Conservation (phyloP, 2,329 filamentous ascomycete genomes). For the Diplodia sapinea region DNA sequence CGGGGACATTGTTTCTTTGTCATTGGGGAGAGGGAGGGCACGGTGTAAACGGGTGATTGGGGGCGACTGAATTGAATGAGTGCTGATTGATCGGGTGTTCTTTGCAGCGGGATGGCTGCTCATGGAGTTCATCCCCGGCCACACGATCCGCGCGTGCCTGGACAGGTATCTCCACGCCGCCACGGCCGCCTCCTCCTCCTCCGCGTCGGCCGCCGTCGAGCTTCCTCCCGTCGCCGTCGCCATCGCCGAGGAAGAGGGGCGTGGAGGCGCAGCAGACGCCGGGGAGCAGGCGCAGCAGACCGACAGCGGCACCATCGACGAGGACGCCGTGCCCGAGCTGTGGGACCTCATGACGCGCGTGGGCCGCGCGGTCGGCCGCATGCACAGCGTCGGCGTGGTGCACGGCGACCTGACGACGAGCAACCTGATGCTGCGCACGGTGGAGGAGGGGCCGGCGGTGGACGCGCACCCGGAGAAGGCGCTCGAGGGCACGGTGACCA, state of each 20-base stretch:
- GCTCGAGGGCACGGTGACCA: slow-evolving; percentile 74
- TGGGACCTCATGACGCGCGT: slow-evolving; percentile 71
- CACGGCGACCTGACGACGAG: slow-evolving; percentile 97
- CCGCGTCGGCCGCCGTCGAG: neutral
- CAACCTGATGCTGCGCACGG: slow-evolving; percentile 80
- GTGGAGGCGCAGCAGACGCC: neutral
- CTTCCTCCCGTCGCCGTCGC: neutral
- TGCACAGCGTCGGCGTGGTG: slow-evolving; percentile 86
- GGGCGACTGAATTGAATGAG: slow-evolving; percentile 45
- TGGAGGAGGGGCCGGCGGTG: slow-evolving; percentile 22
- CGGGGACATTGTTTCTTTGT: slow-evolving; percentile 38
- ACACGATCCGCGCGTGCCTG: slow-evolving; percentile 31
- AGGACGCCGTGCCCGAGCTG: slow-evolving; percentile 46
- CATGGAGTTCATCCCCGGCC: slow-evolving; percentile 30
- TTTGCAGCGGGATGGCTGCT: slow-evolving; percentile 31
- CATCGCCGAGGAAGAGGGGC: neutral
- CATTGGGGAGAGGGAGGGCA: slow-evolving; percentile 53
- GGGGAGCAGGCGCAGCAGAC: too few relatives aligned
- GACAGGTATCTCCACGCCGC: slow-evolving; percentile 29
- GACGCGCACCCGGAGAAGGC: slow-evolving; percentile 33
- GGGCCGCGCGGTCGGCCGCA: slow-evolving; percentile 70
- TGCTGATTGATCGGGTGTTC: neutral
- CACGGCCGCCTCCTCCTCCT: neutral
- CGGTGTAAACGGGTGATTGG: too few relatives aligned
- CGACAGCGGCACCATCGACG: slow-evolving; percentile 3